Conservation (phyloP, 1,139 yeast species). For the Meyerozyma elateridarum region DNA sequence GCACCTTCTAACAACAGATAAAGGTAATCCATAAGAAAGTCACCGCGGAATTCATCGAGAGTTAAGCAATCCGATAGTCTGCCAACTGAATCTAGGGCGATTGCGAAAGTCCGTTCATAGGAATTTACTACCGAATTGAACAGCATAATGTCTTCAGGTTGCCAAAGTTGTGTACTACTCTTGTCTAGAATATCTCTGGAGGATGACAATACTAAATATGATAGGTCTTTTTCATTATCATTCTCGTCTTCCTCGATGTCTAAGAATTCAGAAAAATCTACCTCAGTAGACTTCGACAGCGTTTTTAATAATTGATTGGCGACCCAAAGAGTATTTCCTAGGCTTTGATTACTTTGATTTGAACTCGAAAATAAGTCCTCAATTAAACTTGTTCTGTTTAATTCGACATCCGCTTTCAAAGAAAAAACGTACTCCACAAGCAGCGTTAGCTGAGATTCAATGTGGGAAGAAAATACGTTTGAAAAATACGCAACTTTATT, state of each 20-base stretch:
- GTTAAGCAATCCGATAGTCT: constrained; percentile 19
- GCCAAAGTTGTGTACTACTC: background rate
- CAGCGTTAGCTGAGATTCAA: no score
- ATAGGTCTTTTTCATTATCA: background rate
- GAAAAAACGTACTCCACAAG: no score
- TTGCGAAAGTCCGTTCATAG: constrained; percentile 22
- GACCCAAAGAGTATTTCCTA: background rate
- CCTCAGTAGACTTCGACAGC: background rate
- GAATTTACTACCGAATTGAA: background rate
- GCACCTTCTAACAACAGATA: constrained; percentile 33
- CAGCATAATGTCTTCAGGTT: background rate
- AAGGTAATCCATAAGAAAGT: constrained; percentile 29
- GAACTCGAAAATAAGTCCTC: no score
- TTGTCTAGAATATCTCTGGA: background rate
- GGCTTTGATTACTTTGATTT: no score
- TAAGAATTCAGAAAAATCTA: background rate
- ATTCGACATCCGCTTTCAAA: no score
- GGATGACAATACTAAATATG: background rate
- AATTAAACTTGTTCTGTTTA: no score
- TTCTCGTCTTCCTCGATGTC: background rate
- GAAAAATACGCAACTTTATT: no score
- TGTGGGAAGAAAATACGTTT: no score
- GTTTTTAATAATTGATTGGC: background rate
- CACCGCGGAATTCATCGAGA: constrained; percentile 26
- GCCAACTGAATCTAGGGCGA: constrained; percentile 31